Evolutionary conservation across 2,329 filamentous ascomycete genomes (phyloP).

Genomic region (Pseudofabraea citricarpa): DNA sequence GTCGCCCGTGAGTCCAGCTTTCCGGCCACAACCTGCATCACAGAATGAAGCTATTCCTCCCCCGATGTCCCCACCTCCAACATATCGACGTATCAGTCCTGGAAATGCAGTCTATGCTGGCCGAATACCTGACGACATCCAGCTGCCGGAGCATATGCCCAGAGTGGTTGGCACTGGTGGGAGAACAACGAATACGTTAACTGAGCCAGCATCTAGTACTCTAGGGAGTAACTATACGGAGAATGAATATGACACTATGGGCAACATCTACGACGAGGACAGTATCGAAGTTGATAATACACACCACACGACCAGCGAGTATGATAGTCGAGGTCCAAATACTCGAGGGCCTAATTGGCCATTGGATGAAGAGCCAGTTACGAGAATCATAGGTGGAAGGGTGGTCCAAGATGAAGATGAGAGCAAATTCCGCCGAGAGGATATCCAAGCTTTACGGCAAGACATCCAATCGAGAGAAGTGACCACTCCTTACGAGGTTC

Average conservation of each 20-base stretch:
- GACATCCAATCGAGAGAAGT: slow-evolving; percentile 10
- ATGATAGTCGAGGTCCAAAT: background rate
- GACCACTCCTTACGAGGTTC: slow-evolving; percentile 12
- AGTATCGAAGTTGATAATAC: slow-evolving; percentile 5
- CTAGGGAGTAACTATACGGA: slow-evolving; percentile 54
- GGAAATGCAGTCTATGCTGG: slow-evolving; percentile 50
- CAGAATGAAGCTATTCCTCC: slow-evolving; percentile 4
- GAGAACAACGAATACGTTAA: slow-evolving; percentile 13
- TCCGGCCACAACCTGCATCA: slow-evolving; percentile 7
- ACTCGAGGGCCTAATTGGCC: background rate
- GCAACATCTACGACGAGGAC: slow-evolving; percentile 3
- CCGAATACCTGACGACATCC: slow-evolving; percentile 44
- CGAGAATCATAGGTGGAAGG: slow-evolving; percentile 3
- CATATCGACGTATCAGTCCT: slow-evolving; percentile 38
- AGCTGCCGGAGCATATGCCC: slow-evolving; percentile 29
- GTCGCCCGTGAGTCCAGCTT: slow-evolving; percentile 17
- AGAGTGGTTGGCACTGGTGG: slow-evolving; percentile 24
- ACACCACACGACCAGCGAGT: slow-evolving; percentile 2
- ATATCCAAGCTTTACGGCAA: slow-evolving; percentile 8
- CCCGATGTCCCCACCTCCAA: slow-evolving; percentile 12
- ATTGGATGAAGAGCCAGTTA: background rate
- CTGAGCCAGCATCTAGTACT: slow-evolving; percentile 26
- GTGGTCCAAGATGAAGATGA: slow-evolving; percentile 8
- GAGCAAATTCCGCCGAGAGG: slow-evolving; percentile 11
- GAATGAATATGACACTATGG: slow-evolving; percentile 37